These are phyloP conservation scores for Calocybe gangraenosa DNA, from an alignment of 768 basidiomycete genomes.

Conservation along the genomic window DNA sequence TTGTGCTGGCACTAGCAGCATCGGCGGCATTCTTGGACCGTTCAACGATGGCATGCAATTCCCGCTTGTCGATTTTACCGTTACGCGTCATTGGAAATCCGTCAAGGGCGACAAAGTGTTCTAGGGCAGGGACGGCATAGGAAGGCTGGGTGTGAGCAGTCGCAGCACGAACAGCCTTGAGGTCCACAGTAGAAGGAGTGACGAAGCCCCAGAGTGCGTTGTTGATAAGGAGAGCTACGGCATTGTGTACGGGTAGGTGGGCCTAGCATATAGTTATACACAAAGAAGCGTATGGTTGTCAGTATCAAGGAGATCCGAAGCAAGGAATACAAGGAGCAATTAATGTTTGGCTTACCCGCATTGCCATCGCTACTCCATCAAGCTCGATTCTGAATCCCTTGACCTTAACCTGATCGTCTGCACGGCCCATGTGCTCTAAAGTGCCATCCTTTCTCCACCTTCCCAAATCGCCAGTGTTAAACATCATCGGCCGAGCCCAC, in stretches of 20 bases:
- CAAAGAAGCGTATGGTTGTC: not conserved
- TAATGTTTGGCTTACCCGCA: slow-evolving; percentile 40
- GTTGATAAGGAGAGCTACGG: slow-evolving; percentile 18
- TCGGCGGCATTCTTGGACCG: not conserved
- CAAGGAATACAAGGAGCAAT: no score
- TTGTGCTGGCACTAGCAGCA: not conserved
- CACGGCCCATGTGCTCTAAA: slow-evolving; percentile 53
- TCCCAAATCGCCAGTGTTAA: slow-evolving; percentile 61
- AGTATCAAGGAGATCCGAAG: not conserved
- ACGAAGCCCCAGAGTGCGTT: slow-evolving; percentile 18
- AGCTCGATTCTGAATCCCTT: slow-evolving; percentile 66
- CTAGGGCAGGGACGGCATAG: slow-evolving; percentile 55
- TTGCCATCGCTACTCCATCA: slow-evolving; percentile 56
- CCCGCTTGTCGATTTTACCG: slow-evolving; percentile 48
- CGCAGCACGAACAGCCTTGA: slow-evolving; percentile 14
- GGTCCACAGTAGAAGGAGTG: slow-evolving; percentile 13
- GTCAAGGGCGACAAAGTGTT: slow-evolving; percentile 36
- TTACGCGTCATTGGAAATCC: slow-evolving; percentile 53
- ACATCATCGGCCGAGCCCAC: slow-evolving; percentile 43
- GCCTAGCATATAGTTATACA: no score
- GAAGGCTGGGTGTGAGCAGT: slow-evolving; percentile 41
- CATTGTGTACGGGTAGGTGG: slow-evolving; percentile 11
- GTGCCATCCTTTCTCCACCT: slow-evolving; percentile 50
- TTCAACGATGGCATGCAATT: slow-evolving; percentile 22
- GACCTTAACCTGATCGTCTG: slow-evolving; percentile 64